Base-by-base conservation (phyloP, 2,329 filamentous ascomycete genomes). In the Acarospora socialis region DNA sequence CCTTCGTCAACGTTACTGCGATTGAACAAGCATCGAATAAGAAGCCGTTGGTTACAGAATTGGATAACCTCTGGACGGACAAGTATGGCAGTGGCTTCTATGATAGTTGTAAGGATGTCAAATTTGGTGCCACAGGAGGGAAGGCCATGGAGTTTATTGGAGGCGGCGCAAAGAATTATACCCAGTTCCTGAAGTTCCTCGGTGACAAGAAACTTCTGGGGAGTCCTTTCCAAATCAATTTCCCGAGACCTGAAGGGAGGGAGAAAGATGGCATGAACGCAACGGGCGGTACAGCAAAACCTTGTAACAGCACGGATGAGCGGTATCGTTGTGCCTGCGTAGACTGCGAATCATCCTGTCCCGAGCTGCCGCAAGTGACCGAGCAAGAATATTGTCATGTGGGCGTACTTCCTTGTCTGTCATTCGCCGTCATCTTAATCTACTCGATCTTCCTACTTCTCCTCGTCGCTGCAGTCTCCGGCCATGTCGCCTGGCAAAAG, bases 191-290 rank as follows among this genome's bases (percentile, higher is more conserved):
- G 43, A 87, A 86, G 49, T 98, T 95, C 46, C 59, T 98, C 20
- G 90, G 90, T 10, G 77, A 93, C 54, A 87, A 93, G 63, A 92
- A 92, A 54, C 68, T 87, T 14, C 48, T 73, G 19, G 92, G 92
- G 3, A 95, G 87, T 35, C 90, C 90, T 0, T 98, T 98, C 56
- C 90, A 98, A 61, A 94, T 98, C 60, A 92, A 98, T 61, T 98
- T 90, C 46, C 87, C 72, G 7, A 61, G 56, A 42, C 70, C 55
- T 37, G 61, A 55, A 7, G 54, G 68, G 5, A 72, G 75, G 40
- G 54, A 65, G 7, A 72, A 81, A 29, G 66, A 72, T 0, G 65
- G 61, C n/a, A 92, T 95, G 79, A 52, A 66, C 7, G 63, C 83
- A 1, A 62, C 77, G 42, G 60, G 79, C 20, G 78, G 84, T 58